These are phyloP conservation scores for Claviceps africana DNA, from an alignment of 2,329 filamentous ascomycete genomes.

Conservation along the genomic window DNA sequence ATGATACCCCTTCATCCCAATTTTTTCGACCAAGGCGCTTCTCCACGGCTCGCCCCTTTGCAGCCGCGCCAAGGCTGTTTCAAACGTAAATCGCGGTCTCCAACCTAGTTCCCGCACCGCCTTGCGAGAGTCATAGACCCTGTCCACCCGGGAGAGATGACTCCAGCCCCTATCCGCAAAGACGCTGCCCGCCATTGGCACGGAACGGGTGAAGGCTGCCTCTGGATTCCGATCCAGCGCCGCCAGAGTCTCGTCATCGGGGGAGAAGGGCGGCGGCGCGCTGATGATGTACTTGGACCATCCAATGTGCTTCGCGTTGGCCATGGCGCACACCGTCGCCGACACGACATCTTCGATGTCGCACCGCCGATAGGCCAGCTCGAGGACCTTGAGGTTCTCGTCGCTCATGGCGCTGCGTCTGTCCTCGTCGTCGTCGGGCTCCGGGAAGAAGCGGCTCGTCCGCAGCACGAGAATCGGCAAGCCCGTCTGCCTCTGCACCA, in stretches of 20 bases:
- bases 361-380: constrained; percentile 30
- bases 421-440: constrained; percentile 30
- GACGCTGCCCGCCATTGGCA: constrained; percentile 15
- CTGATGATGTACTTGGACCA: constrained; percentile 31
- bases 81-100: constrained; percentile 28
- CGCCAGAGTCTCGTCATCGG: constrained; percentile 17
- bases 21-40: constrained; percentile 23
- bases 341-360: constrained; percentile 30
- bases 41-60: constrained; percentile 21
- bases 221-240: constrained; percentile 20
- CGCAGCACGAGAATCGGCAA: constrained; percentile 30
- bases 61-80: constrained; percentile 20
- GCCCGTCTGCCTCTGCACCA: constrained; percentile 23
- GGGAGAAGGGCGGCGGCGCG: constrained; percentile 26
- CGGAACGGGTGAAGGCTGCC: constrained; percentile 14
- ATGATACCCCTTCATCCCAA: constrained; percentile 33
- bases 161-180: constrained; percentile 22
- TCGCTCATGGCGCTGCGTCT: constrained; percentile 21
- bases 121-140: constrained; percentile 30
- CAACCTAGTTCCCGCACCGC: constrained; percentile 28
- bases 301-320: constrained; percentile 15
- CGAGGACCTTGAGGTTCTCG: constrained; percentile 34
- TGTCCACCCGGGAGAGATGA: constrained; percentile 24
- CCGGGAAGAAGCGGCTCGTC: constrained; percentile 35
- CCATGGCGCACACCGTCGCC: constrained; percentile 26